Evolutionary conservation across 805 yeast genomes (phyloP), one percentile per base, ranked within the genome.

Genomic region (Candida krabiensis): DNA sequence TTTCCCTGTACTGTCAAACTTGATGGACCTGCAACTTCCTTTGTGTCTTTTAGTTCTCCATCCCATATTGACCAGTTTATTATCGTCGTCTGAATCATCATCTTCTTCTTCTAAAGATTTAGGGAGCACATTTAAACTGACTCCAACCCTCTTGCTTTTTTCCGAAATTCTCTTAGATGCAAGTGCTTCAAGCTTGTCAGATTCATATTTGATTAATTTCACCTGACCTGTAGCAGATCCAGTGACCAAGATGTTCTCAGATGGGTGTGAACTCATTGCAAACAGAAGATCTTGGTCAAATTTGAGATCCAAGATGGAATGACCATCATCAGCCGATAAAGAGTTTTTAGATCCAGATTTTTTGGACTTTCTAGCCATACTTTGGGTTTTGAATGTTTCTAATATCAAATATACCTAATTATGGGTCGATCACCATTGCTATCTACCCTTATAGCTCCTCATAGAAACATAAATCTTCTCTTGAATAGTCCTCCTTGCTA

Each of bases 21-120:
- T 66, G 2, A 86, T 65, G 4, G 84, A 77, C 29, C 99, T 67
- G 43, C 95, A 87, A 47, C 95, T 83, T 1, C 88, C 90, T 59
- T 88, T 89, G 57, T 91, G 98, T 56, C 98, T 75, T 53, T 78
- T 86, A 0, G 97, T 90, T 38, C 83, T 77, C 99, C 99, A 91
- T 1, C 61, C 39, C 19, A 73, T 53, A 4, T 63, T 56, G 4
- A 70, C 55, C 14, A 67, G 35, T 14, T 37, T 42, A 8, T 41
- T 44, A 9, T 47, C 49, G 9, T 60, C 61, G 4, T 44, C 55
- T 5, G 53, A 56, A 17, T 53, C 60, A 6, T 57, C 63, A 1
- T 50, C 46, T 6, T 35, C 36, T 5, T 26, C 22, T 14, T 32
- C 31, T 5, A 46, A n/a, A 3, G 42, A 16, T 29, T 46, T 44